Percentiles rank a stretch among this genome's conserved stretches.
Evolutionary conservation across 1,139 yeast species (phyloP).

Genomic region (Kurtzmaniella natalensis): DNA sequence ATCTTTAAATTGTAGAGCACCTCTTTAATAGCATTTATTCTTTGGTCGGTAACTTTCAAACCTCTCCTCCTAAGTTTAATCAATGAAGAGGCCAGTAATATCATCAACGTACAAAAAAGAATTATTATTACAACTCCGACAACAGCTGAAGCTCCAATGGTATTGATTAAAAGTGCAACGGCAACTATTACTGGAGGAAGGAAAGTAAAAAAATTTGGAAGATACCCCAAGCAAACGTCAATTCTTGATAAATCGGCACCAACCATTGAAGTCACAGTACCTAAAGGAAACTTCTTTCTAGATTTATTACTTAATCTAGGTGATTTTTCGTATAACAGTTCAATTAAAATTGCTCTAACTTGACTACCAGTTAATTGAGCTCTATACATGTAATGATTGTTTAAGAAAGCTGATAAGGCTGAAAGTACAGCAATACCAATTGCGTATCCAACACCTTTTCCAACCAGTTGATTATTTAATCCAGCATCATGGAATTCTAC

Average conservation of each 20-base stretch:
- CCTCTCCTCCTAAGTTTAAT: conserved; percentile 41
- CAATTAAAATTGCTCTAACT: conserved; percentile 32
- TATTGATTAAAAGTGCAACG: conserved; percentile 60
- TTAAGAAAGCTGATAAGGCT: conserved; percentile 37
- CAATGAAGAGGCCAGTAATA: conserved; percentile 30
- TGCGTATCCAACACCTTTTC: conserved; percentile 31
- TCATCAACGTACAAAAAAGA: conserved; percentile 36
- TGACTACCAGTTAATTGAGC: conserved; percentile 47
- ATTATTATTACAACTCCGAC: conserved; percentile 51
- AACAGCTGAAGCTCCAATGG: conserved; percentile 70
- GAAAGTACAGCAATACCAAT: conserved; percentile 21
- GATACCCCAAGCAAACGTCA: conserved; percentile 71
- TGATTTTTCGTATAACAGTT: conserved; percentile 28
- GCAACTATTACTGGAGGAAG: conserved; percentile 59
- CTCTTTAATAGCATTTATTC: conserved; percentile 62
- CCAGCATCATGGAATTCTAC: conserved; percentile 22
- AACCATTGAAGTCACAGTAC: conserved; percentile 47
- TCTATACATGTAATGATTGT: conserved; percentile 60
- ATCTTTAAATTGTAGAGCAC: conserved; percentile 61
- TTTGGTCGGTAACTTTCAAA: conserved; percentile 48
- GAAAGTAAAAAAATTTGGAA: conserved; percentile 59
- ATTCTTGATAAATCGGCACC: conserved; percentile 79
- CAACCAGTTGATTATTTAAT: conserved; percentile 13
- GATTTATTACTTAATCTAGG: conserved; percentile 25
- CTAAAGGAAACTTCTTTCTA: conserved; percentile 25